Conservation (phyloP, 345 rosid genomes). For the Draba incana region DNA sequence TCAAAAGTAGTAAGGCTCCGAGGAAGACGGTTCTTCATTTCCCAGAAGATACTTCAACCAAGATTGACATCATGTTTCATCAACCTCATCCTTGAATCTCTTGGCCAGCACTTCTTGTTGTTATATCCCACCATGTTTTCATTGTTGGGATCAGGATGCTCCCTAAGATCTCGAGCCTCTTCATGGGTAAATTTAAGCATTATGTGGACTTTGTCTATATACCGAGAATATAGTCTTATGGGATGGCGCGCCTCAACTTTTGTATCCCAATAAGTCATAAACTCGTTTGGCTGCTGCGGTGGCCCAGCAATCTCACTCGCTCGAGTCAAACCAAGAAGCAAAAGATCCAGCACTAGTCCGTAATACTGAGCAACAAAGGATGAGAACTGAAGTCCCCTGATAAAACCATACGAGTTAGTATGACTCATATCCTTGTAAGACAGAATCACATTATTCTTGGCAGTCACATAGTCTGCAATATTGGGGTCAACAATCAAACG, state of each 20-base stretch:
- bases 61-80: slow-evolving; percentile 77
- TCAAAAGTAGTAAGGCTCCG: slow-evolving; percentile 89
- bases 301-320: slow-evolving; percentile 98
- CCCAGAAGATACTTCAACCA: slow-evolving; percentile 66
- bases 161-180: slow-evolving; percentile 94
- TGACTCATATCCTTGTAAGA: slow-evolving; percentile 97
- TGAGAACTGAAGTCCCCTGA: slow-evolving; percentile 92
- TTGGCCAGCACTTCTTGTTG: slow-evolving; percentile 95
- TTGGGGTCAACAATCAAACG: slow-evolving; percentile 86
- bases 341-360: slow-evolving; percentile 83
- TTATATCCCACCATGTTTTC: slow-evolving; percentile 96
- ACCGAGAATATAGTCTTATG: slow-evolving; percentile 83
- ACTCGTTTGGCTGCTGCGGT: slow-evolving; percentile 89
- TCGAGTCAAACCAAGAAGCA: slow-evolving; percentile 87
- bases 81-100: slow-evolving; percentile 96
- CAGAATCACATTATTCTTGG: slow-evolving; percentile 86
- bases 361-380: slow-evolving; percentile 87
- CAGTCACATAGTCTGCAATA: slow-evolving; percentile 88
- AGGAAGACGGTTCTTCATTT: slow-evolving; percentile 91
- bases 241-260: slow-evolving; percentile 93
- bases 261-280: slow-evolving; percentile 86
- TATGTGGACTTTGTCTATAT: slow-evolving; percentile 85
- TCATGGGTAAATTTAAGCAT: slow-evolving; percentile 58
- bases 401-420: slow-evolving; percentile 86
- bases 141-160: slow-evolving; percentile 94